Percentiles rank a stretch among this genome's conserved stretches.
phyloP scores from a whole-genome alignment of 768 basidiomycete genomes.

The Lyophyllum atratum region DNA sequence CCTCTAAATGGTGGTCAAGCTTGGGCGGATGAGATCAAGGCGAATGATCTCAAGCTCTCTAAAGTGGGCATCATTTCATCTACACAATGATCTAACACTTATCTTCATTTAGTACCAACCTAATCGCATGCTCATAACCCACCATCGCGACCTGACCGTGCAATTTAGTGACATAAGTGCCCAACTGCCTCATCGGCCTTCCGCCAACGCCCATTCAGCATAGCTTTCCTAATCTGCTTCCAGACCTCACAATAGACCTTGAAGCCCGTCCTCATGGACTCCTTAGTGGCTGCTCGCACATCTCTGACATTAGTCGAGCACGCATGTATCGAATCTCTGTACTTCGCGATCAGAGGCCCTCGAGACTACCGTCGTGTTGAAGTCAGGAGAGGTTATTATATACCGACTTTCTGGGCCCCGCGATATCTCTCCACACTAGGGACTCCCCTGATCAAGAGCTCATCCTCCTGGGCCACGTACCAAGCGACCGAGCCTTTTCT shows the following conservation, averaged over 20 bases:
- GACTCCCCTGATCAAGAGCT: conserved; percentile 49
- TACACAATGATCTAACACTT: neutral
- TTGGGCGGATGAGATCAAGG: conserved; percentile 52
- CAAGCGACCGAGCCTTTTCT: conserved; percentile 42
- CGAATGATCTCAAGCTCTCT: conserved; percentile 52
- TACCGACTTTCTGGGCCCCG: conserved; percentile 38
- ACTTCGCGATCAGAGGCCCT: conserved; percentile 57
- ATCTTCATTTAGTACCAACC: conserved; percentile 51
- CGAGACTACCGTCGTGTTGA: conserved; percentile 56
- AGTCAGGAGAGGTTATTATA: conserved; percentile 58
- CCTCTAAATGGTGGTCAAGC: conserved; percentile 54
- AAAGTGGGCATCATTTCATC: conserved; percentile 42
- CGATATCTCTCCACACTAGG: conserved; percentile 15
- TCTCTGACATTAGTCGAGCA: conserved; percentile 25
- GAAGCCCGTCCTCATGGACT: conserved; percentile 48
- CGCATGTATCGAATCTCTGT: conserved; percentile 42
- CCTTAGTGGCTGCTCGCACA: conserved; percentile 33
- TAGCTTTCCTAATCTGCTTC: conserved; percentile 67
- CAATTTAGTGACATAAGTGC: conserved; percentile 77
- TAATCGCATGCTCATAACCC: conserved; percentile 64
- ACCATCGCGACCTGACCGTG: conserved; percentile 62
- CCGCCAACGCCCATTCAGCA: conserved; percentile 51
- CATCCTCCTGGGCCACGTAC: conserved; percentile 51
- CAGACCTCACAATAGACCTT: conserved; percentile 63
- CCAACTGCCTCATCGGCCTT: conserved; percentile 55